These are phyloP conservation scores for Dictyostelium brefeldianum DNA, from an alignment of 78 protist genomes.

Conservation along the genomic window DNA sequence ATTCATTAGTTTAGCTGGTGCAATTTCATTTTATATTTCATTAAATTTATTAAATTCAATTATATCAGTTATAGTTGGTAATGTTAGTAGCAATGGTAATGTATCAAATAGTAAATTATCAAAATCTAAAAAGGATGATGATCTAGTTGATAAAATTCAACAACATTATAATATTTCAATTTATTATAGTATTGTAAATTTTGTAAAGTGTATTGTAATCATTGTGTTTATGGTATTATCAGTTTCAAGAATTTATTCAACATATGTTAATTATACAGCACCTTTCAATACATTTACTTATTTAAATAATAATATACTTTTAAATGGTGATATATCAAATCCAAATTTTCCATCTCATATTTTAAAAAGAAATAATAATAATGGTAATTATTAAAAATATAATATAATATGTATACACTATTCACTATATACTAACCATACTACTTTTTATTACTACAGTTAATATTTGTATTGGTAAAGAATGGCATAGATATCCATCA, in stretches of 20 bases:
- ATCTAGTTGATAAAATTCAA: background rate
- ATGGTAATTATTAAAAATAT: background rate
- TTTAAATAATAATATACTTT: constrained; percentile 16
- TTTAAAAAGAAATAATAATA: background rate
- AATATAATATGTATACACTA: too few relatives aligned
- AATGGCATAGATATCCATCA: constrained; percentile 95
- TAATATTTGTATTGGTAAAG: constrained; percentile 93
- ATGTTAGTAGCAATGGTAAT: too few relatives aligned
- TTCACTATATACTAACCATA: background rate
- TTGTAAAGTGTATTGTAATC: background rate
- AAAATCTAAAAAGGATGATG: background rate
- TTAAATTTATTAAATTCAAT: constrained; percentile 9
- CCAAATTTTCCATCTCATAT: background rate
- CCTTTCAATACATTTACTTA: constrained; percentile 53
- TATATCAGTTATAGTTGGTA: background rate
- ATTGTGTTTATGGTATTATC: constrained; percentile 38
- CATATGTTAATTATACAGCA: constrained; percentile 72
- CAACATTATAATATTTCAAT: constrained; percentile 8
- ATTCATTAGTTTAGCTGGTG: constrained; percentile 60
- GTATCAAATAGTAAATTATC: too few relatives aligned
- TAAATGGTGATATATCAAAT: constrained; percentile 7
- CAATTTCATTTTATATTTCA: constrained; percentile 43
- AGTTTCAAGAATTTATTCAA: constrained; percentile 55
- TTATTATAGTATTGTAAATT: background rate
- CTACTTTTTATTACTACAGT: background rate